Evolutionary conservation across 1,284 basidiomycete genomes (phyloP), one percentile per base, ranked within the genome.

Genomic region (Agroathelia rolfsii): DNA sequence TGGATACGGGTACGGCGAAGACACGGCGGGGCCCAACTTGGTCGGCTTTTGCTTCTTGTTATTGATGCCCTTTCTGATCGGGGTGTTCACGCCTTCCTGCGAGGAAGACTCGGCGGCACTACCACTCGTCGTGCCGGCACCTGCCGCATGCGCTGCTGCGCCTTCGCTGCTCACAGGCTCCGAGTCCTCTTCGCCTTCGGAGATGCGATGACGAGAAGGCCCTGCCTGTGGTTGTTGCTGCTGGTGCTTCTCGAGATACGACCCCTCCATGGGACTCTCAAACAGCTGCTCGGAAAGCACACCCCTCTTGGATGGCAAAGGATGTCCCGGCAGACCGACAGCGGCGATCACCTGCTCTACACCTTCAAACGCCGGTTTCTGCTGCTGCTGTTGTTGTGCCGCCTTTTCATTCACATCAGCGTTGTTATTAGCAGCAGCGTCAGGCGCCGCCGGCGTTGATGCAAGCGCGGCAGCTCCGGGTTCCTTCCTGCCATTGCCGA

Each of bases 301-400:
- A 6, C 66, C 66, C 4, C 79, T 58, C 6, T 70, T 54, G 11
- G 72, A 68, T 23, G 68, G 65, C 3, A 62, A 53, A 1, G 72
- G 64, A 8, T 56, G 55, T 7, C 59, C 55, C 11, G 62, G 70
- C 36, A 76, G 64, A 0, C 80, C 81, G 10, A 77, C 72, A 7
- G 78, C 79, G 0, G 79, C 78, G 35, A 85, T 55, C 8, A 84
- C 71, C 39, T 70, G 66, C 30, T 81, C 74, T 39, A 82, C 60
- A 9, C 67, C 75, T 26, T 76, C 72, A 34, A 70, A 73, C 9
- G 53, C 31, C 1, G 49, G 58, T 22, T 36, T 28, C 12, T 31
- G 56, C 26, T n/a, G n/a, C n/a, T n/a, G n/a, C n/a, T n/a, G n/a
- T n/a, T n/a, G n/a, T n/a, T n/a, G n/a, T n/a, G n/a, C n/a, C n/a